A percentile compares a stretch with the other conserved stretches of the same genome.
Evolutionary conservation across 208 protist genomes (phyloP).

Genomic region (Leishmania tropica): DNA sequence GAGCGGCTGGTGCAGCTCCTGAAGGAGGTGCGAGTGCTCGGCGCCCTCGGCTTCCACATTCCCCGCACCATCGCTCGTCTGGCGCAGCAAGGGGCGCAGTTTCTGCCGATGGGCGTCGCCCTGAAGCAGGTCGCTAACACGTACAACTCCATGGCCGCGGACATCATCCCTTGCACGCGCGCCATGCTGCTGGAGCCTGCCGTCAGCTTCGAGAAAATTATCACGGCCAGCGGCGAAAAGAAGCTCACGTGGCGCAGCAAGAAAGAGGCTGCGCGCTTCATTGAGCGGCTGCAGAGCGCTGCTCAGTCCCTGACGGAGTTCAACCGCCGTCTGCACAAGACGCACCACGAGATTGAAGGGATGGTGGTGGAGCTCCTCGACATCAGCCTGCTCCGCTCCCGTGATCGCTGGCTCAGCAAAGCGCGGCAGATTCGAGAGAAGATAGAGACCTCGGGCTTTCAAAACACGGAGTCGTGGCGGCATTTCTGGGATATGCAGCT

Average conservation of each 20-base stretch:
- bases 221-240: conserved; percentile 81
- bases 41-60: conserved; percentile 75
- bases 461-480: conserved; percentile 94
- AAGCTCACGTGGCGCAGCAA: conserved; percentile 87
- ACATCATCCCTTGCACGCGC: conserved; percentile 91
- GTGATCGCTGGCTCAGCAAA: conserved; percentile 93
- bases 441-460: conserved; percentile 86
- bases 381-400: conserved; percentile 93
- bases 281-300: conserved; percentile 79
- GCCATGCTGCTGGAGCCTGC: conserved; percentile 92
- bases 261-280: conserved; percentile 84
- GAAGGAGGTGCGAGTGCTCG: conserved; percentile 89
- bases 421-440: conserved; percentile 88
- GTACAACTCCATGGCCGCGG: conserved; percentile 91
- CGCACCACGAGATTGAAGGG: conserved; percentile 85
- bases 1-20: conserved; percentile 90
- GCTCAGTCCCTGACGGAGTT: conserved; percentile 87
- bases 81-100: conserved; percentile 78
- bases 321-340: conserved; percentile 94
- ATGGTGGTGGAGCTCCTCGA: conserved; percentile 89
- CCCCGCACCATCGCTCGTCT: conserved; percentile 60
- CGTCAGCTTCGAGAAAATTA: conserved; percentile 89
- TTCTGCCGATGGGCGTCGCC: conserved; percentile 83
- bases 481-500: conserved; percentile 98
- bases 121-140: conserved; percentile 93